Evolutionary conservation across 345 rosid genomes (phyloP), one percentile per base, ranked within the genome.

Genomic region (Brassica carinata): DNA sequence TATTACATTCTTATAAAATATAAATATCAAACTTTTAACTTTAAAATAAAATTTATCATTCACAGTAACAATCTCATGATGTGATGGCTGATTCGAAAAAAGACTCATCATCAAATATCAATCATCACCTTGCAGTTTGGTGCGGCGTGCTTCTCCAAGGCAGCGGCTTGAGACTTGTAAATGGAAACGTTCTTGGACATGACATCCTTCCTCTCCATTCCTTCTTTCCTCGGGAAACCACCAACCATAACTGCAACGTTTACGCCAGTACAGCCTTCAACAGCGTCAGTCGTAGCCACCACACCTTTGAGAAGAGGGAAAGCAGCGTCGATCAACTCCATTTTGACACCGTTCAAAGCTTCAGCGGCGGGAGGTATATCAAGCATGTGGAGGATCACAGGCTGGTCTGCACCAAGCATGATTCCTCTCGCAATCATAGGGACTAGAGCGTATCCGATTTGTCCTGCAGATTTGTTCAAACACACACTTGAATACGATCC

Each of bases 141-240:
- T 80, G 96, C 97, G 2, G 99, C 98, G 67, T 90, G 88, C 85
- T 88, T 87, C 83, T 96, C 99, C 64, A 96, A 87, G 75, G 98
- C 98, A 77, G 98, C 85, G 80, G 99, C 99, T 85, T 96, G 99
- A 61, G 96, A 85, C 88, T 91, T 93, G 94, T 96, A 93, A 36
- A 96, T 96, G 26, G 99, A 96, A 57, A 96, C 98, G 58, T 96
- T 96, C 86, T 90, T 96, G 0, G 97, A 79, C 98, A 96, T 96
- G 26, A 96, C 99, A 84, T 96, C 98, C 82, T 96, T 96, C 82
- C 98, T 91, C 71, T 93, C 99, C 99, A 95, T 95, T 18, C 99
- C 99, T 72, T 95, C 98, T 76, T 93, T 95, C 77, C 98, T 90
- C 2, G 98, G 99, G 89, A 96, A 96, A 27, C 99, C 98, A 55